Evolutionary conservation across 352 stramenopile species (phyloP).

Genomic region (Phytophthora tubulina): DNA sequence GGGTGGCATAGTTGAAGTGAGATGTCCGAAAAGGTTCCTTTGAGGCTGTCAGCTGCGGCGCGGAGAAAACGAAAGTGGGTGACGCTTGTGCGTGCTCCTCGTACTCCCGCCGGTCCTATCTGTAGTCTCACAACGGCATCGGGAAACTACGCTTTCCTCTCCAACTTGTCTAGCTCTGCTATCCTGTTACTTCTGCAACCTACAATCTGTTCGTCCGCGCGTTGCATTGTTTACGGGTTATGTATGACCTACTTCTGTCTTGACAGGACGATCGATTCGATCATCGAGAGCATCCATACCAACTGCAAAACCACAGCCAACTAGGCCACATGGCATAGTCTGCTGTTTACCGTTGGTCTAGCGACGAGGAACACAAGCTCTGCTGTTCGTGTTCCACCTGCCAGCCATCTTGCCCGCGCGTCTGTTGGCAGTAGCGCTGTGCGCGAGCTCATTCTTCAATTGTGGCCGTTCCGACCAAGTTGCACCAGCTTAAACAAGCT

Average conservation of each 20-base stretch:
- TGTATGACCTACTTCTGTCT: no score
- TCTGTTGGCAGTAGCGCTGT: no score
- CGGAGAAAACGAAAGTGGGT: conserved; percentile 3
- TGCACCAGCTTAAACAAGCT: neutral
- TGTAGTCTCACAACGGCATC: neutral
- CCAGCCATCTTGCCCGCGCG: no score
- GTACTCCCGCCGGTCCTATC: neutral
- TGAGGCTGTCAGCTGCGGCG: conserved; percentile 4
- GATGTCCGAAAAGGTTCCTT: neutral
- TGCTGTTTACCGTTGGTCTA: no score
- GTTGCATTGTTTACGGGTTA: no score
- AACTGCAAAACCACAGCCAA: no score
- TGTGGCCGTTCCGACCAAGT: conserved; percentile 12
- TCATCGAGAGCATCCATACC: no score
- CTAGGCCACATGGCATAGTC: no score
- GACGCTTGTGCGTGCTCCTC: neutral
- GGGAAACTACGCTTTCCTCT: conserved; percentile 9
- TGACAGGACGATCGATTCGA: no score
- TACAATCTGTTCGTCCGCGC: neutral
- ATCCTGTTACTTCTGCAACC: conserved; percentile 10
- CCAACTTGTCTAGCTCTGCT: neutral
- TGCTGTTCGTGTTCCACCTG: no score
- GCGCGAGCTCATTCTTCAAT: conserved; percentile 20
- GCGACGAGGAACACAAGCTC: no score
- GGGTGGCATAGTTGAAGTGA: neutral